These are phyloP conservation scores for Ascochyta viciae-villosae DNA, from an alignment of 2,329 filamentous ascomycete genomes.

Conservation along the genomic window DNA sequence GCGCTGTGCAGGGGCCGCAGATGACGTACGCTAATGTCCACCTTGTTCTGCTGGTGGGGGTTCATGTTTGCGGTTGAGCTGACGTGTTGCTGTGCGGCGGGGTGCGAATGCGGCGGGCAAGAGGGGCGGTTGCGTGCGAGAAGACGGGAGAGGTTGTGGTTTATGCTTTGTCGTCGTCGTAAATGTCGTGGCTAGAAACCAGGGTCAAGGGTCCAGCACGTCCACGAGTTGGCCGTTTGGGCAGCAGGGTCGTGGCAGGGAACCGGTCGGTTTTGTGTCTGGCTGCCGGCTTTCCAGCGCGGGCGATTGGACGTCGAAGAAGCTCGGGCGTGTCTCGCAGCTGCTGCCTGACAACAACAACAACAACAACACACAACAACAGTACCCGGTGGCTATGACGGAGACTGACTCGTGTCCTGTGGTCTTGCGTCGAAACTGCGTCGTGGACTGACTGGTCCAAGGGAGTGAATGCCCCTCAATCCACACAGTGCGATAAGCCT, in stretches of 20 bases:
- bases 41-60: conserved; percentile 97
- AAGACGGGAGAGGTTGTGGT: conserved; percentile 20
- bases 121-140: conserved; percentile 21
- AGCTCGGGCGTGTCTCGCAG: conserved; percentile 32
- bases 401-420: conserved; percentile 1
- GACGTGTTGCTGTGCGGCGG: conserved; percentile 13
- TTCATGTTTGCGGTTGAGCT: conserved; percentile 69
- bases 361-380: conserved; percentile 17
- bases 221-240: conserved; percentile 32
- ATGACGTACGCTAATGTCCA: conserved; percentile 86
- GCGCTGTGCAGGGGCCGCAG: conserved; percentile 23
- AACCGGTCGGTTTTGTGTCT: conserved; percentile 34
- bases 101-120: conserved; percentile 22
- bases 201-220: conserved; percentile 26
- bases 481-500: conserved; percentile 41
- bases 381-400: conserved; percentile 12
- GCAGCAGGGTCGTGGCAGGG: conserved; percentile 41
- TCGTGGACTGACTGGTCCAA: conserved; percentile 4
- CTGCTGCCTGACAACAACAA: conserved; percentile 43
- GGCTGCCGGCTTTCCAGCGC: conserved; percentile 28
- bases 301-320: conserved; percentile 40
- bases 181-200: conserved; percentile 27
- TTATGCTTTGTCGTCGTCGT: conserved; percentile 38
- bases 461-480: conserved; percentile 33
- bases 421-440: conserved; percentile 17